phyloP scores from a whole-genome alignment of 768 basidiomycete genomes.

The Tremella mesenterica region DNA sequence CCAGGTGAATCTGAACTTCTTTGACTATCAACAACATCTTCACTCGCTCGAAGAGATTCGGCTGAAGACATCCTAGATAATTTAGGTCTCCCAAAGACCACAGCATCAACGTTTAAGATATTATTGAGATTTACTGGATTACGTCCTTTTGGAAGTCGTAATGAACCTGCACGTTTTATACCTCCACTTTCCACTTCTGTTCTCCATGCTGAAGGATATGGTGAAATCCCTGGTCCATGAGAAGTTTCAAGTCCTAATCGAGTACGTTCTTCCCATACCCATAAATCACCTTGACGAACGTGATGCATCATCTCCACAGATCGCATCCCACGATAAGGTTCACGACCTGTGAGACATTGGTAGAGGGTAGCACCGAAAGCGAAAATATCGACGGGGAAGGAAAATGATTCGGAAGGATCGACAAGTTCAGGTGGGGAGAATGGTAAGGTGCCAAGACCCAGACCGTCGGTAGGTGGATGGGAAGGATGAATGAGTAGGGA shows the following conservation, averaged over 20 bases:
- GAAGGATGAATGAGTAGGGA: slow-evolving; percentile 43
- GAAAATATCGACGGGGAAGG: slow-evolving; percentile 47
- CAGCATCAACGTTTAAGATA: not conserved
- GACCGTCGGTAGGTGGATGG: slow-evolving; percentile 40
- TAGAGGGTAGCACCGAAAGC: slow-evolving; percentile 47
- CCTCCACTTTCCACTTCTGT: slow-evolving; percentile 5
- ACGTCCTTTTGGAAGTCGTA: slow-evolving; percentile 16
- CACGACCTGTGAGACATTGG: slow-evolving; percentile 44
- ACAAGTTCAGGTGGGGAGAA: slow-evolving; percentile 48
- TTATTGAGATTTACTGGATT: not conserved
- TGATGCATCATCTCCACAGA: slow-evolving; percentile 46
- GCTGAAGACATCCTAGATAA: slow-evolving; percentile 27
- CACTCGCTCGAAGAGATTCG: slow-evolving; percentile 22
- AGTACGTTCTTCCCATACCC: slow-evolving; percentile 45
- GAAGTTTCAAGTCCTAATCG: slow-evolving; percentile 17
- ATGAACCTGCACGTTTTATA: slow-evolving; percentile 26
- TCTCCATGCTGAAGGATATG: slow-evolving; percentile 27
- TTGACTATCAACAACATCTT: slow-evolving; percentile 9
- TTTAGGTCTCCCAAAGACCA: slow-evolving; percentile 9
- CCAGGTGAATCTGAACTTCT: slow-evolving; percentile 11
- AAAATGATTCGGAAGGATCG: slow-evolving; percentile 42
- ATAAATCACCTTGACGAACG: slow-evolving; percentile 44
- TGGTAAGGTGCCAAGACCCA: slow-evolving; percentile 47
- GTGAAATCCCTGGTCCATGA: slow-evolving; percentile 9
- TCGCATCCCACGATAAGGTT: slow-evolving; percentile 44